Evolutionary conservation across 2,329 filamentous ascomycete species (phyloP).

Genomic region (Cladosporium oxysporum): DNA sequence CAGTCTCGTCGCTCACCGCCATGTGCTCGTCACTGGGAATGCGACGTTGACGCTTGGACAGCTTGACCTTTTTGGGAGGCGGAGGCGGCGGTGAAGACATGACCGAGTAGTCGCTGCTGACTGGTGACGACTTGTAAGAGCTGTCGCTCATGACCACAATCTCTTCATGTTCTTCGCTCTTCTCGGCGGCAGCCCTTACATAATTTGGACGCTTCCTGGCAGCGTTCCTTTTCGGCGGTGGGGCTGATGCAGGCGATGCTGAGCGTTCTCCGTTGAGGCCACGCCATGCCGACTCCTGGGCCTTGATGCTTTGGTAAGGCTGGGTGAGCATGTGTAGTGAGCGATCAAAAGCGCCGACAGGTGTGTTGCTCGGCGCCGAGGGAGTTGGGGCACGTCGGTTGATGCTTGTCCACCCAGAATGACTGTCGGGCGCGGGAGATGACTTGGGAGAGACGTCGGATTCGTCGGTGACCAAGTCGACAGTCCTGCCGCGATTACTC

Average conservation of each 20-base stretch:
- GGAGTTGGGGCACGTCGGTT: conserved; percentile 23
- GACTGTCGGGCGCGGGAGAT: conserved; percentile 11
- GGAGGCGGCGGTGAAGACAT: background rate
- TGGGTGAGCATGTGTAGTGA: conserved; percentile 1
- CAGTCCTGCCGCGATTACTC: conserved; percentile 18
- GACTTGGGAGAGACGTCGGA: conserved; percentile 37
- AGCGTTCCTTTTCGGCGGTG: background rate
- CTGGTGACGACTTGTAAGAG: background rate
- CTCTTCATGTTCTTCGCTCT: background rate
- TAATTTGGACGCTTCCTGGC: background rate
- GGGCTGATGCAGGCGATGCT: background rate
- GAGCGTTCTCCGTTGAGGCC: conserved; percentile 5
- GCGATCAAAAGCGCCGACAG: conserved; percentile 11
- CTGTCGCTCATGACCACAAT: background rate
- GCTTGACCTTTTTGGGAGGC: background rate
- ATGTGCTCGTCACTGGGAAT: background rate
- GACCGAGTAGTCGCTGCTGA: background rate
- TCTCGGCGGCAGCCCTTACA: no score
- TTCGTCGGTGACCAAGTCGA: conserved; percentile 17
- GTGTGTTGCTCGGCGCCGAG: conserved; percentile 7
- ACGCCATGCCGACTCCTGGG: conserved; percentile 10
- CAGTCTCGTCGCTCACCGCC: background rate
- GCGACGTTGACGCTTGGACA: background rate
- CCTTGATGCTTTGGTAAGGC: background rate
- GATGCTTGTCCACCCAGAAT: conserved; percentile 32